Evolutionary conservation across 768 basidiomycete species (phyloP).

Genomic region (Austroboletus eburneus): DNA sequence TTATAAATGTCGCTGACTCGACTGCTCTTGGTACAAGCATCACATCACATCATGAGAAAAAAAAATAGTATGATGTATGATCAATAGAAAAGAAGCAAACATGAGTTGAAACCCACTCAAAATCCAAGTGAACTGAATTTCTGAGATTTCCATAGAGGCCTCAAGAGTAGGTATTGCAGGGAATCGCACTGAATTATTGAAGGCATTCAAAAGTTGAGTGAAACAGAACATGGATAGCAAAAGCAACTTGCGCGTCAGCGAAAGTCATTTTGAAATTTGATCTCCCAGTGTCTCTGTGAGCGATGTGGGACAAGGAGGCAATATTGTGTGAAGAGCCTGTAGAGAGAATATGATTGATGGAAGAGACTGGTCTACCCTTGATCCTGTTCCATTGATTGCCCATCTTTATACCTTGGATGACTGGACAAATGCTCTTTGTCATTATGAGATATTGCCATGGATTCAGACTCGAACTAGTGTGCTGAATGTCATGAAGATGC

Average conservation of each 20-base stretch:
- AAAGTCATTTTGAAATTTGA: constrained; percentile 18
- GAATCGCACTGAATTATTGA: constrained; percentile 41
- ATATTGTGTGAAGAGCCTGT: too few relatives aligned
- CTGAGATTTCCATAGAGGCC: constrained; percentile 15
- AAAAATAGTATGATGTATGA: constrained; percentile 11
- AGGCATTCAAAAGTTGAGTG: constrained; percentile 41
- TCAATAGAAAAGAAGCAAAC: constrained; percentile 39
- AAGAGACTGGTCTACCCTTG: too few relatives aligned
- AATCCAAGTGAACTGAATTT: constrained; percentile 37
- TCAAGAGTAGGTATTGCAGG: constrained; percentile 37
- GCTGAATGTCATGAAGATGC: too few relatives aligned
- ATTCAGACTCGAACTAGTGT: too few relatives aligned
- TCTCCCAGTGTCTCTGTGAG: too few relatives aligned
- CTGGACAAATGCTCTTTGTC: too few relatives aligned
- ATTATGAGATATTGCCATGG: too few relatives aligned
- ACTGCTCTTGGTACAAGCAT: constrained; percentile 18
- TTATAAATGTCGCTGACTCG: constrained; percentile 24
- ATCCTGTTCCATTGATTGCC: too few relatives aligned
- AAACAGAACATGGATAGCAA: constrained; percentile 38
- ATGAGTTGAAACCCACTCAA: constrained; percentile 44
- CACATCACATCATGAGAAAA: constrained; percentile 2
- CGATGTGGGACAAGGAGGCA: too few relatives aligned
- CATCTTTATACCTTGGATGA: too few relatives aligned
- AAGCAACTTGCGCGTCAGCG: constrained; percentile 23
- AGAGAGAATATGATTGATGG: too few relatives aligned